phyloP scores from a whole-genome alignment of 176 grass and related monocot genomes.

The Urochloa ruziziensis region DNA sequence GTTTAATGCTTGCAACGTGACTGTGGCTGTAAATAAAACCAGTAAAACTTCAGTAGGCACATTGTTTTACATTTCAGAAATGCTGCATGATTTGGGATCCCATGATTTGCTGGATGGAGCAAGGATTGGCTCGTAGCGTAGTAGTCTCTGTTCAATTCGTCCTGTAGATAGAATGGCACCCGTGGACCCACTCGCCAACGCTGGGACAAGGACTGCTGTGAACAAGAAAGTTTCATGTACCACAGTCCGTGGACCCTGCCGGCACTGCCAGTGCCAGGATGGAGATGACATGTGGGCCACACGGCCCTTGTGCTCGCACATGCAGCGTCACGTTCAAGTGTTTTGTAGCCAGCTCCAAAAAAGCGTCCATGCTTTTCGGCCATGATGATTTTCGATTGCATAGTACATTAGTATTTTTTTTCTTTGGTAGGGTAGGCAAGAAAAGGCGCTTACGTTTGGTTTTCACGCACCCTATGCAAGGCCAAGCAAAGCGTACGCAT shows the following conservation, averaged over 20 bases:
- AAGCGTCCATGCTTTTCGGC: neutral
- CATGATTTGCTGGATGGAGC: neutral
- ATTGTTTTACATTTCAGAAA: neutral
- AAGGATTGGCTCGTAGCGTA: conserved; percentile 21
- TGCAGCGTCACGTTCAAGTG: conserved; percentile 29
- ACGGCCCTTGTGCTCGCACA: neutral
- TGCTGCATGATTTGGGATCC: neutral
- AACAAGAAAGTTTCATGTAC: neutral
- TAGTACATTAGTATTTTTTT: neutral
- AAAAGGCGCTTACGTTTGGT: neutral
- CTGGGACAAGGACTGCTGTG: neutral
- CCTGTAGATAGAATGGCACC: conserved; percentile 8
- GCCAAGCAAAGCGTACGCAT: neutral
- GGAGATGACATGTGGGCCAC: conserved; percentile 26
- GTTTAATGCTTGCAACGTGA: neutral
- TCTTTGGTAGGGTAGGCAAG: neutral
- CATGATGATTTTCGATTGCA: conserved; percentile 7
- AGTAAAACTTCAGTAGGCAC: neutral
- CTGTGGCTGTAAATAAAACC: neutral
- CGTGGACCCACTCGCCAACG: conserved; percentile 35
- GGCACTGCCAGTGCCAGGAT: neutral
- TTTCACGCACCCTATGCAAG: neutral
- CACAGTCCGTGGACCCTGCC: conserved; percentile 18
- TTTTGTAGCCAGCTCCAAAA: neutral
- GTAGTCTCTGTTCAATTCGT: neutral